Base-by-base conservation (phyloP, 2,329 filamentous ascomycete species). In the Epichloe coenophiala region DNA sequence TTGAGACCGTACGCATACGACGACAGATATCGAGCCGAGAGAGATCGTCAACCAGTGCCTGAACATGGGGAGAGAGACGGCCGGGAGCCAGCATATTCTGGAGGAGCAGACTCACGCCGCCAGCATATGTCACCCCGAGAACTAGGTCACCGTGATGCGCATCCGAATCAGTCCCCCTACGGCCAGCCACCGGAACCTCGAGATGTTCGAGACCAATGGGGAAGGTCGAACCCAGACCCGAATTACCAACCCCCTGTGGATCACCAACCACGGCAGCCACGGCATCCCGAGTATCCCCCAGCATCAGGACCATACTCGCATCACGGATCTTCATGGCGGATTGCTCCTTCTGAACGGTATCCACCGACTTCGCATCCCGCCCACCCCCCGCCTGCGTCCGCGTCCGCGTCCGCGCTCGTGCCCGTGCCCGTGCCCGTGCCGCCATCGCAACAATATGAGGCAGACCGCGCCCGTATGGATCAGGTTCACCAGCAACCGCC, bases 21-120 rank as follows among this genome's bases (percentile, higher is more conserved):
- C 51, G 76, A 80, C 19, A 72, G 75, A 42, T 79, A 71, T 50
- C 68, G 74, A 51, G 63, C 68, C 13, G 75, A 76, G 49, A 67
- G 70, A 43, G 75, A 77, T 46, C 66, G 71, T 31, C 66, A 70
- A 49, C 63, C 68, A 50, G 73, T 73, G 43, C 63, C 65, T 48
- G 71, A 75, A 39, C 61, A 68, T 42, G 62, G 70, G 7, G 70
- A 73, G 45, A 61, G 70, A 8, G 69, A 72, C 51, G 65, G 66
- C 19, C 65, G 71, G 52, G 67, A 71, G 48, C 68, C 74, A 49
- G 72, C 73, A 9, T 73, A 76, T 54, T 75, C 74, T 5, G 74
- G 69, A 2, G 66, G 68, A 27, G 43, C 49, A 33, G 72, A 78
- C 31, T 65, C 70, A 1, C 68, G 66, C 31, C 68, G 69, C 23